Base-by-base conservation (phyloP, 495 filamentous ascomycete species). In the Neurospora sp. region DNA sequence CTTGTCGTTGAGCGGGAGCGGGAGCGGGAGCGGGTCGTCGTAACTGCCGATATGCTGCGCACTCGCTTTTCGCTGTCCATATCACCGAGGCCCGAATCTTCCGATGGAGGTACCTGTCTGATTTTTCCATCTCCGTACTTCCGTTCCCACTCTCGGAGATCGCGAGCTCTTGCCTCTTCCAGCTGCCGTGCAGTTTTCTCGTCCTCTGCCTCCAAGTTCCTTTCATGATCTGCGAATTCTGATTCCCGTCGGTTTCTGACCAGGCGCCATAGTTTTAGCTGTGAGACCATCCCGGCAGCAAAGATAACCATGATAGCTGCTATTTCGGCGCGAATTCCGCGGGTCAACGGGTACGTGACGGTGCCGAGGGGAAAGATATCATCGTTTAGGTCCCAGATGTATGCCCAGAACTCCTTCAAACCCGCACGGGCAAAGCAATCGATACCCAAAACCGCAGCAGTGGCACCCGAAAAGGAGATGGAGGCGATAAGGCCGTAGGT, bases 341-440 rank as follows among this genome's bases (percentile, higher is more conserved):
- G 90, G 0, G 95, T 97, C 4, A 97, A 85, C 0, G 95, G 95
- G 78, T 97, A 98, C 0, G 91, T 94, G 40, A 85, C 83, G 1
- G 91, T 90, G 31, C 86, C 85, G 22, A 93, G 81, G 0, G 95
- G 94, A 77, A 98, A 98, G 5, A 93, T 82, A 35, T 92, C 85
- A 42, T 88, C 83, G 79, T 97, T 97, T 42, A 98, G 84, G 69
- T 85, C 85, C 95, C 95, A 98, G 40, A 97, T 88, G 78, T 97
- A 98, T 10, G 94, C 86, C 95, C 95, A 98, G 73, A 98, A 98
- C 78, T 98, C 95, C 78, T 96, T 97, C 75, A 97, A 81, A 0
- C 95, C 95, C 14, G 94, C 95, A 69, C 90, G 85, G 76, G 90
- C 94, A 77, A 94, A 96, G 79, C 94, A 97, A 79, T 98, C 95